phyloP scores from a whole-genome alignment of 2,329 filamentous ascomycete species.

The Aspergillus terreus region DNA sequence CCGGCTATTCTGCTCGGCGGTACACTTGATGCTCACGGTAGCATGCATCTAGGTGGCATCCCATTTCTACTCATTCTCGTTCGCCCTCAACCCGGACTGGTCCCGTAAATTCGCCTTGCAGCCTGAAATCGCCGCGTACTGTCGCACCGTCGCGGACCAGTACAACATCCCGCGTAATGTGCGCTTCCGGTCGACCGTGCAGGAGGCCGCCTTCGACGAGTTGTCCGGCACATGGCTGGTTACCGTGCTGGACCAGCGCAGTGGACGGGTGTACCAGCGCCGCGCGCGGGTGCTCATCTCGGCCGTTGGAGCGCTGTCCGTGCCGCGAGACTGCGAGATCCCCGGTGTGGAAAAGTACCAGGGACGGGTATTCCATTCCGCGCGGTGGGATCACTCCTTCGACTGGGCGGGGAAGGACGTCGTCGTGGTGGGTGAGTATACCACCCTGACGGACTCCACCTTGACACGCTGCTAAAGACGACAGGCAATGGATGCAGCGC shows the following conservation, averaged over 20 bases:
- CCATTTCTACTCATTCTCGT: slow-evolving; percentile 44
- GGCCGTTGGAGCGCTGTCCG: slow-evolving; percentile 27
- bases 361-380: slow-evolving; percentile 39
- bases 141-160: slow-evolving; percentile 16
- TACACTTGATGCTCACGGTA: not conserved
- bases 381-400: slow-evolving; percentile 40
- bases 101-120: slow-evolving; percentile 32
- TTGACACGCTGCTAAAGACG: not conserved
- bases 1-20: not conserved
- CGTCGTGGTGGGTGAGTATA: slow-evolving; percentile 34
- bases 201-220: slow-evolving; percentile 10
- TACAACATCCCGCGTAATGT: slow-evolving; percentile 21
- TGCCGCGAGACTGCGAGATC: slow-evolving; percentile 26
- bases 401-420: slow-evolving; percentile 37
- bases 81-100: slow-evolving; percentile 41
- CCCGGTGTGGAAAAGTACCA: slow-evolving; percentile 28
- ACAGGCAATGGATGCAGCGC: slow-evolving; percentile 47
- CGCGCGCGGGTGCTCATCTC: slow-evolving; percentile 26
- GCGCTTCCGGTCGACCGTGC: slow-evolving; percentile 17
- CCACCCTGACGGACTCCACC: not conserved
- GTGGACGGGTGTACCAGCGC: not conserved
- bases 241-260: not conserved
- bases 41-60: slow-evolving; percentile 25
- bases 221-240: not conserved
- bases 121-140: slow-evolving; percentile 33